Conservation (phyloP, 805 yeast genomes). For the Wickerhamiella kurtzmanii region DNA sequence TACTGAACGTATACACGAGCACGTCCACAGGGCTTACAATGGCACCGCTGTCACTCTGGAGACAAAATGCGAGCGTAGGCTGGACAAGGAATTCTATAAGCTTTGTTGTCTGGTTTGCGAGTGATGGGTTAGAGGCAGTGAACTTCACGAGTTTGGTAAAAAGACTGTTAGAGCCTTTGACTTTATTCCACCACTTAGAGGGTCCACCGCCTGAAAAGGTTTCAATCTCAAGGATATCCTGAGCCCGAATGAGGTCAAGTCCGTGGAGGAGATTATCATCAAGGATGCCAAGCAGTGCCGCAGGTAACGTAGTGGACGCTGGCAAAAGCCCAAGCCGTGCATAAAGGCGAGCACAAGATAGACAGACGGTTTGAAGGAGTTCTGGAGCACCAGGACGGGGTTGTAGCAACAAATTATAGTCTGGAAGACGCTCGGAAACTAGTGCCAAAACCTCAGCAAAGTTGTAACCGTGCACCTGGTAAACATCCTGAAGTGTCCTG, state of each 20-base stretch:
- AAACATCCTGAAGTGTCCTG: slow-evolving; percentile 24
- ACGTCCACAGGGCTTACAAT: slow-evolving; percentile 43
- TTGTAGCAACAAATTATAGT: slow-evolving; percentile 16
- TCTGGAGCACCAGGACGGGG: slow-evolving; percentile 4
- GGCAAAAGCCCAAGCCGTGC: slow-evolving; percentile 1
- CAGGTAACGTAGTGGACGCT: not conserved
- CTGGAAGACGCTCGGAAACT: slow-evolving; percentile 26
- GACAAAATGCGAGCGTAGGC: slow-evolving; percentile 39
- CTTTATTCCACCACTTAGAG: slow-evolving; percentile 68
- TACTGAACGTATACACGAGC: slow-evolving; percentile 37
- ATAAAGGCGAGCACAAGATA: slow-evolving; percentile 7
- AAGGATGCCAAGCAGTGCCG: slow-evolving; percentile 4
- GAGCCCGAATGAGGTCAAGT: slow-evolving; percentile 18
- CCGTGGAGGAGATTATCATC: slow-evolving; percentile 14
- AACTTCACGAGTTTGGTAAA: slow-evolving; percentile 55
- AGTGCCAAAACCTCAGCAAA: slow-evolving; percentile 25
- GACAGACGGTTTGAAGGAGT: slow-evolving; percentile 10
- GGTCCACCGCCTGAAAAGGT: slow-evolving; percentile 35
- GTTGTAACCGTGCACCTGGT: slow-evolving; percentile 32
- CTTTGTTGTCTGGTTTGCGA: slow-evolving; percentile 34
- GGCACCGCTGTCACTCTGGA: slow-evolving; percentile 26
- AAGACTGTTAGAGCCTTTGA: slow-evolving; percentile 36
- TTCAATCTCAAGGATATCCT: slow-evolving; percentile 45
- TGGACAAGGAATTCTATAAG: slow-evolving; percentile 37
- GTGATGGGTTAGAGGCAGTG: slow-evolving; percentile 26